A percentile compares a stretch with the other conserved stretches of the same genome.
These are phyloP conservation scores for Lolium multiflorum DNA, from an alignment of 176 grass and related monocot genomes.

Conservation along the genomic window DNA sequence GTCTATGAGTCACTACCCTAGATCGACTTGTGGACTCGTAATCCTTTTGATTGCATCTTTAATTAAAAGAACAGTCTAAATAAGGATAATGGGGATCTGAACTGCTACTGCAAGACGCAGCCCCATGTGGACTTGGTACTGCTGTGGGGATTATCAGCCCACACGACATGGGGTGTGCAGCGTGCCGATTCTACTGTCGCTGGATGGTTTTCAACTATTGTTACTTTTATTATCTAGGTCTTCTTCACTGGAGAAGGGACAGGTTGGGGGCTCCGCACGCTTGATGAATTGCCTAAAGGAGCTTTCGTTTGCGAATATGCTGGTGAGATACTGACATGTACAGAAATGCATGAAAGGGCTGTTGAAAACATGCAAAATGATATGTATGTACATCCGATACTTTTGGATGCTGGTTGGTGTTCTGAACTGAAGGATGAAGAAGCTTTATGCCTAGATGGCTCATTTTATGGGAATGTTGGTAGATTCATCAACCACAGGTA, in stretches of 20 bases:
- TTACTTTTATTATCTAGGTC: conserved; percentile 47
- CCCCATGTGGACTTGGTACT: too few species aligned
- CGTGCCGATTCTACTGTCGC: not conserved
- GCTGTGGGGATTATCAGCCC: too few species aligned
- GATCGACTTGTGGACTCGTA: too few species aligned
- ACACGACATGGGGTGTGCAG: not conserved
- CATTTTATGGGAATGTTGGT: conserved; percentile 77
- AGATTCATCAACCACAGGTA: conserved; percentile 86
- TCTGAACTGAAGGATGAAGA: conserved; percentile 62
- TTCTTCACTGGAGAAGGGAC: conserved; percentile 63
- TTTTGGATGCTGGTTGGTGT: conserved; percentile 74
- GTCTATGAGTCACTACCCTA: too few species aligned
- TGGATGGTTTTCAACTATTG: not conserved
- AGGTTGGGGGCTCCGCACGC: conserved; percentile 70
- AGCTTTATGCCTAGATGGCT: conserved; percentile 65
- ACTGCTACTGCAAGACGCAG: too few species aligned
- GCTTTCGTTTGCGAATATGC: conserved; percentile 75
- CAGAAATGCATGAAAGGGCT: conserved; percentile 56
- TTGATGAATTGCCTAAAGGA: conserved; percentile 71
- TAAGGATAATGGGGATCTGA: too few species aligned
- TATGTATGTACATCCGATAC: conserved; percentile 52
- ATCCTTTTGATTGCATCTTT: too few species aligned
- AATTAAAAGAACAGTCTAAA: too few species aligned
- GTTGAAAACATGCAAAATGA: conserved; percentile 46
- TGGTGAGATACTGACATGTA: conserved; percentile 68